Base-by-base conservation (phyloP, 2,329 filamentous ascomycete genomes). In the Paraphaeosphaeria minitans region DNA sequence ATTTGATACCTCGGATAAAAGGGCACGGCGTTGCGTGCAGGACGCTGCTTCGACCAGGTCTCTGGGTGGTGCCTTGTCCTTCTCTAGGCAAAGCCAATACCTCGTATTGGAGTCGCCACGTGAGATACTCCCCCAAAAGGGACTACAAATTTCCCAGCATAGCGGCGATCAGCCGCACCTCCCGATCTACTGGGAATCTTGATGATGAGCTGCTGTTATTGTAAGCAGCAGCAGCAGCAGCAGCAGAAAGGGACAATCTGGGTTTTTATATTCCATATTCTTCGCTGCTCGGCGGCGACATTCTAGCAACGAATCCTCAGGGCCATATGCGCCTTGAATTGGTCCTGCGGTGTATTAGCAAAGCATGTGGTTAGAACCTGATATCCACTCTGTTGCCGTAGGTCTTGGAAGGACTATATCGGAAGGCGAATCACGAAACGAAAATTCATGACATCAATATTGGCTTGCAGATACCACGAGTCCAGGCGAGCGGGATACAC, bases 151-250 rank as follows among this genome's bases (percentile, higher is more conserved):
- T 8, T 12, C 9, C 13, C 47, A 37, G 47, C 29, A 24, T 24
- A 37, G 47, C 47, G 22, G 37, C 7, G 22, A 51, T 50, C 47
- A 50, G 47, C 47, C 47, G 47, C 47, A 37, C 48, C 12, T 35
- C 37, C 49, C 33, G 35, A 42, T 10, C 14, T 33, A 39, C 41
- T 5, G 35, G 47, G 19, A 39, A 16, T 37, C 47, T n/a, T 8
- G 27, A 31, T 16, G 6, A n/a, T 24, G n/a, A n/a, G 43, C 13
- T 16, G 31, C 31, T 10, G n/a, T 19, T 27, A 31, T 33, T 10
- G 27, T 8, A 27, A 31, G 9, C 29, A 33, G 24, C 19, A 31
- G 10, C 27, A 19, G 19, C 4, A 3, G 12, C 24, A 27, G 24
- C 24, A 27, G 24, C 24, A 27, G 24, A 3, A 3, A 21, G 4